A percentile compares a stretch with the other conserved stretches of the same genome.
Evolutionary conservation across 2,329 filamentous ascomycete species (phyloP).

Genomic region (Fusarium temperatum): DNA sequence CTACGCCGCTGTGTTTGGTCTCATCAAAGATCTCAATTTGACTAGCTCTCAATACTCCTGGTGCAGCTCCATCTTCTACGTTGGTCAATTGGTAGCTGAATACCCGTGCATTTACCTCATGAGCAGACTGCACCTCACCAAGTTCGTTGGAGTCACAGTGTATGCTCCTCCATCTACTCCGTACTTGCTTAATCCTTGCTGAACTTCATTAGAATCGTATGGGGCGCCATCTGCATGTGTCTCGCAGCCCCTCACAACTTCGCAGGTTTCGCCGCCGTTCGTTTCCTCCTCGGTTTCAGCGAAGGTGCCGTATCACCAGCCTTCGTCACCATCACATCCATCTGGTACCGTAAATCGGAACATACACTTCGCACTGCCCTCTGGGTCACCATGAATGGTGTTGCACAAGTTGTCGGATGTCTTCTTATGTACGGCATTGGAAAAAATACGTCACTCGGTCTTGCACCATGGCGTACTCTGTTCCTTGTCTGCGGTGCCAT

Average conservation of each 20-base stretch:
- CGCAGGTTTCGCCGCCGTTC: not conserved
- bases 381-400: not conserved
- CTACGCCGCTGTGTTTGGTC: not conserved
- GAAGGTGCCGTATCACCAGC: not conserved
- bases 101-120: not conserved
- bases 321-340: not conserved
- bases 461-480: not conserved
- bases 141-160: not conserved
- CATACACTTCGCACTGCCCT: not conserved
- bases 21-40: not conserved
- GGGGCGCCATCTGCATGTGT: not conserved
- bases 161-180: not conserved
- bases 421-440: not conserved
- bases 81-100: not conserved
- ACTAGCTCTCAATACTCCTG: not conserved
- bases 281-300: not conserved
- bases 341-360: not conserved
- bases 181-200: rapidly evolving
- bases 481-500: not conserved
- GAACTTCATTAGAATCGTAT: not conserved
- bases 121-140: not conserved
- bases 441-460: not conserved
- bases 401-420: not conserved
- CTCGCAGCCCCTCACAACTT: not conserved
- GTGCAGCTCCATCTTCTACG: not conserved